Base-by-base conservation (phyloP, 805 yeast genomes). In the Hanseniaspora valbyensis region DNA sequence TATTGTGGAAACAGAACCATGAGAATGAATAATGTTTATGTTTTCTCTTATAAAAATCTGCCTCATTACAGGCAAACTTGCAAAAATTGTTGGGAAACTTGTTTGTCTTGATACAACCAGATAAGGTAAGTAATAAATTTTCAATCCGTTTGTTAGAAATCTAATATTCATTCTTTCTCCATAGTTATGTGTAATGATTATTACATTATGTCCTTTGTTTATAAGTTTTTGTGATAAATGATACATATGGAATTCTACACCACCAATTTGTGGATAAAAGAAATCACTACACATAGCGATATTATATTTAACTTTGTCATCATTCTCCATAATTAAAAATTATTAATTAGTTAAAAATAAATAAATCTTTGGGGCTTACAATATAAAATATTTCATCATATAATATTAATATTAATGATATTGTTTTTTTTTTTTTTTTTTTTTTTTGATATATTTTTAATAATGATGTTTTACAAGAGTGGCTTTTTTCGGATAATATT, bases 261-360 rank as follows among this genome's bases (percentile, higher is more conserved):
- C 99, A 3, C 99, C 99, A 0, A 96, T 83, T 62, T 92, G 98
- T 10, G 99, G 99, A 66, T 84, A 92, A 76, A 92, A 92, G 71
- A 88, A 92, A 66, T 92, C 99, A 40, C 95, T 84, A 3, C 89
- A 85, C 96, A 92, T 89, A 7, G 75, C 72, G 49, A 62, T 59
- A n/a, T 58, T 61, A 40, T 41, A 49, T 30, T 26, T 49, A 7
- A 8, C 12, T 30, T 30, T 37, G 16, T 28, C 19, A 36, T 21
- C 26, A 29, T 34, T 30, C 10, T 21, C 21, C 30, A 4, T 36
- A 42, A n/a, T n/a, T n/a, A n/a, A n/a, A n/a, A n/a, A n/a, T n/a
- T n/a, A n/a, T n/a, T n/a, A n/a, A n/a, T n/a, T n/a, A n/a, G n/a
- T n/a, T n/a, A n/a, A n/a, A n/a, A n/a, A n/a, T n/a, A n/a, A n/a